A percentile compares a stretch with the other conserved stretches of the same genome.
Conservation (phyloP, 2,329 filamentous ascomycete genomes). For the Didymella pomorum region DNA sequence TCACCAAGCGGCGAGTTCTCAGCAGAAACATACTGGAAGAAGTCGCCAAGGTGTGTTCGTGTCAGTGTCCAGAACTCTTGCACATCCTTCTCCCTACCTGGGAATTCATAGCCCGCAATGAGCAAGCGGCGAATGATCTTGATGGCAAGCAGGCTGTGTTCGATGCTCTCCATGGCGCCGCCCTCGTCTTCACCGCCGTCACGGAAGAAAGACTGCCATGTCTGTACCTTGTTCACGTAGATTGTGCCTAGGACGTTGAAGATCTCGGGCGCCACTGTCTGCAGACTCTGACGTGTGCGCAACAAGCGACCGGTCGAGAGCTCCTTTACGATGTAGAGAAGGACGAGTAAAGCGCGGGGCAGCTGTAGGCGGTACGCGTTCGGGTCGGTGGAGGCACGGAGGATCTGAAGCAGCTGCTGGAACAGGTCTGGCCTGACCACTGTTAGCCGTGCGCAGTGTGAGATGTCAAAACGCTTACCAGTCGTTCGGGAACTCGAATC, state of each 20-base stretch:
- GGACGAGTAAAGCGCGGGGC: slow-evolving; percentile 74
- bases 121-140: slow-evolving; percentile 82
- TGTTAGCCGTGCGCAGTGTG: slow-evolving; percentile 23
- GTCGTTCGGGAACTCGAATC: slow-evolving; percentile 87
- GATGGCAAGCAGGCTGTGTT: slow-evolving; percentile 79
- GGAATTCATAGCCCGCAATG: slow-evolving; percentile 82
- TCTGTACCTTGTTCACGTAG: slow-evolving; percentile 75
- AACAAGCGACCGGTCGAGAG: slow-evolving; percentile 80
- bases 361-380: slow-evolving; percentile 71
- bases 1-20: slow-evolving; percentile 61
- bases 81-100: slow-evolving; percentile 79
- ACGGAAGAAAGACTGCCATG: slow-evolving; percentile 71
- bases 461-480: slow-evolving; percentile 64
- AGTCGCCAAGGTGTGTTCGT: slow-evolving; percentile 76
- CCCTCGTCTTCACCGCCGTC: slow-evolving; percentile 66
- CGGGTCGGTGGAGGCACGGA: slow-evolving; percentile 64
- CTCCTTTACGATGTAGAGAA: slow-evolving; percentile 90
- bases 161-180: slow-evolving; percentile 69
- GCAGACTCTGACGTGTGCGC: slow-evolving; percentile 77
- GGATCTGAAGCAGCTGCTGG: slow-evolving; percentile 57
- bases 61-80: slow-evolving; percentile 82
- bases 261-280: slow-evolving; percentile 81
- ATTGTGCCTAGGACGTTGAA: slow-evolving; percentile 80
- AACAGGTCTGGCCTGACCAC: slow-evolving; percentile 49
- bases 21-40: slow-evolving; percentile 70